Base-by-base conservation (phyloP, 768 basidiomycete genomes). In the Amanita inopinata region DNA sequence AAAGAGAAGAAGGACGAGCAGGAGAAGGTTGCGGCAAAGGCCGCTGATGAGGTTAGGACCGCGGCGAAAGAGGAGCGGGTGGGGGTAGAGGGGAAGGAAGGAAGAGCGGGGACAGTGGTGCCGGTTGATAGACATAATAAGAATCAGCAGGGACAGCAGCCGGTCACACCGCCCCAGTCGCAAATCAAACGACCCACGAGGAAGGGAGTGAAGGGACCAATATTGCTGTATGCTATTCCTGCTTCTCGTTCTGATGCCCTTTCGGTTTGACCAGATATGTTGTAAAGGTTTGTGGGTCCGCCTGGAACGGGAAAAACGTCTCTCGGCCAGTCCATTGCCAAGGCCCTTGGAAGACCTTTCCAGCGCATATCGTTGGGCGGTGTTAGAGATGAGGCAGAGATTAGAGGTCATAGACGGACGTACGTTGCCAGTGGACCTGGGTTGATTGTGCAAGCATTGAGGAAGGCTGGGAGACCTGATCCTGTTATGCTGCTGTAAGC, bases 261-360 rank as follows among this genome's bases (percentile, higher is more conserved):
- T 47, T 14, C 17, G 17, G 31, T n/a, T n/a, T 6, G 10, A 19
- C 9, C 18, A 33, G 33, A 14, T 18, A 7, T 43, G 22, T 19
- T 28, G 28, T 40, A 38, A 52, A 81, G 85, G 51, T 85, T 92
- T 42, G 84, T 89, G 24, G 92, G 91, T 7, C 91, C 92, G 7
- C 91, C 92, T 0, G 91, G 91, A 2, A 84, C 81, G 0, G 91
- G 89, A 24, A 93, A 94, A 62, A 96, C 91, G 0, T 90, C 87
- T 1, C 77, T 97, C 1, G 92, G 92, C 0, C 83, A 85, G 51
- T 89, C 85, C 0, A 75, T 97, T 20, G 92, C 92, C 2, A 79
- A 78, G 31, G 83, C 89, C 0, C 70, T 96, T 6, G 71, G 73
- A 18, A 67, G 91, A 33, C 89, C 90, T 2, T 96, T 94, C 71